These are phyloP conservation scores for Teunomyces cretensis DNA, from an alignment of 805 yeast genomes.

Conservation along the genomic window DNA sequence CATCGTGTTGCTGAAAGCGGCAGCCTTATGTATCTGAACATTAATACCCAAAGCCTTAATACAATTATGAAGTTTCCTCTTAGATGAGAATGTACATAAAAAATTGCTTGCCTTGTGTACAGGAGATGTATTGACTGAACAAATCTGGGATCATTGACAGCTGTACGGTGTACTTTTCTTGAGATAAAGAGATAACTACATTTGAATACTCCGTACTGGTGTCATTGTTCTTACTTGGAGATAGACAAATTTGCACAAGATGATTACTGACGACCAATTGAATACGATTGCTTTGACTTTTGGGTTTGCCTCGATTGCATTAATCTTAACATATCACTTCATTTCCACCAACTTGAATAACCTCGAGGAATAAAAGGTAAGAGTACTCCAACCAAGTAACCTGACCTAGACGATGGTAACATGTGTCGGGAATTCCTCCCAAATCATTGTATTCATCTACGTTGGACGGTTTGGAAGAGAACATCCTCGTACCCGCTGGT, in stretches of 20 bases:
- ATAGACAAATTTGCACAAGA: constrained; percentile 20
- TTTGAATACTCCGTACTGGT: neutral
- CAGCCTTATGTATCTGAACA: neutral
- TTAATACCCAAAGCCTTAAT: neutral
- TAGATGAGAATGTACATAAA: neutral
- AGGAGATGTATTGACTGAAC: neutral
- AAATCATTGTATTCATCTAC: neutral
- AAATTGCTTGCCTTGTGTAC: neutral
- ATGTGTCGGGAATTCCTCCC: neutral
- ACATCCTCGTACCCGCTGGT: neutral
- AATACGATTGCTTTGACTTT: constrained; percentile 69
- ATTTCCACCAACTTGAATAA: constrained; percentile 48
- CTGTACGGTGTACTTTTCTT: neutral
- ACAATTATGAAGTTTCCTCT: neutral
- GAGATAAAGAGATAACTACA: constrained; percentile 3
- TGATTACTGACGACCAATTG: constrained; percentile 85
- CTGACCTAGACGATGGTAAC: no score
- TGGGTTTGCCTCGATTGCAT: constrained; percentile 69
- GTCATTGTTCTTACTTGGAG: neutral
- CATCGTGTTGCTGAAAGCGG: neutral
- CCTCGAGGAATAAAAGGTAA: constrained; percentile 1
- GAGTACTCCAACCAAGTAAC: no score
- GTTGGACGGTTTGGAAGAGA: neutral
- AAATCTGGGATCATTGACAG: neutral
- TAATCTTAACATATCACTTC: constrained; percentile 73